Conservation (phyloP, 2,329 filamentous ascomycete genomes). For the Graphium sp. region DNA sequence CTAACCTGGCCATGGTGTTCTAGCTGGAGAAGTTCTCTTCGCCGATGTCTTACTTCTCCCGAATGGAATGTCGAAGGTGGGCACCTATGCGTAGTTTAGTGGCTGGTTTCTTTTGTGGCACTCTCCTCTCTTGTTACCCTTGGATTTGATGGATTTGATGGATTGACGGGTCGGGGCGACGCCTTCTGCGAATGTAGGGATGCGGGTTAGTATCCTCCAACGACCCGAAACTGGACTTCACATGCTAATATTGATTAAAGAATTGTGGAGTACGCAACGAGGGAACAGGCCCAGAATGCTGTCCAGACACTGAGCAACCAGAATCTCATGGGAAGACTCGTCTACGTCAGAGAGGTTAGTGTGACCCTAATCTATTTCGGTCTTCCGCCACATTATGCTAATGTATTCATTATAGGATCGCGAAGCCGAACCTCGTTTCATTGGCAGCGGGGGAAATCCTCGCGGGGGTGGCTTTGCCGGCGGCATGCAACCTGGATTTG, state of each 20-base stretch:
- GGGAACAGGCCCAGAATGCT: conserved; percentile 96
- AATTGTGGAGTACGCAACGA: conserved; percentile 99
- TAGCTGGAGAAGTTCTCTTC: conserved; percentile 98
- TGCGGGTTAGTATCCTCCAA: conserved; percentile 99
- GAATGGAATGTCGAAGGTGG: conserved; percentile 99
- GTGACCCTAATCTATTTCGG: background rate
- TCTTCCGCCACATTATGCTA: conserved; percentile 1
- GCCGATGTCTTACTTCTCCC: conserved; percentile 98
- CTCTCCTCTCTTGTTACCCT: conserved; percentile 44
- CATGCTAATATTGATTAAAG: too few species aligned
- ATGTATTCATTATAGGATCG: conserved; percentile 55
- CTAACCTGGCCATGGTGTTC: conserved; percentile 6
- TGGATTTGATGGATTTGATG: conserved; percentile 73
- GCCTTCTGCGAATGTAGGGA: conserved; percentile 84
- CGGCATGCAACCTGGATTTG: conserved; percentile 32
- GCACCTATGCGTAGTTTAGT: conserved; percentile 68
- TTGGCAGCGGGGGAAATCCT: conserved; percentile 46
- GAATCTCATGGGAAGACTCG: conserved; percentile 93
- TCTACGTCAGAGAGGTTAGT: conserved; percentile 92
- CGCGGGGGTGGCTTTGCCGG: conserved; percentile 38
- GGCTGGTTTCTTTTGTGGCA: conserved; percentile 61
- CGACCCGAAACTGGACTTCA: too few species aligned
- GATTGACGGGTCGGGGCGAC: conserved; percentile 92
- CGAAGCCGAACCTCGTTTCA: conserved; percentile 94
- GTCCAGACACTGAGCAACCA: conserved; percentile 98